Evolutionary conservation across 306 rosid genomes (phyloP), one percentile per base, ranked within the genome.

Genomic region (Canavalia ensiformis): DNA sequence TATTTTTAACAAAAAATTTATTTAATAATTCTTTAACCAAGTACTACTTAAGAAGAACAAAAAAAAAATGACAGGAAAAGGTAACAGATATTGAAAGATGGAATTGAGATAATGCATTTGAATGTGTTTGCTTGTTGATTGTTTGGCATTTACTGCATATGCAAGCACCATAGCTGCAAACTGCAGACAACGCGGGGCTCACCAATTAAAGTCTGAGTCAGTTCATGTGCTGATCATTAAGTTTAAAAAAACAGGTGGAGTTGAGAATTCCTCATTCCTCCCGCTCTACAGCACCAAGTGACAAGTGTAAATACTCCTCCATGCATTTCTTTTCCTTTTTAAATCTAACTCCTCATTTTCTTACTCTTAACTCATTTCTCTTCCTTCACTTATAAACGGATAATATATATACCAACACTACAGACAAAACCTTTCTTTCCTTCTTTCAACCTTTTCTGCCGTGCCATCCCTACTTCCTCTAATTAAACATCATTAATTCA

Each of bases 171-270:
- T 47, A 47, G 81, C 77, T 82, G 85, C 81, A 75, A 75, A 67
- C 58, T 84, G 75, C 84, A 75, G 74, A 60, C 82, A 79, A 13
- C 8, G 75, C 7, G 77, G 84, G 87, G 70, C 87, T 75, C 84
- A 80, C 84, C 58, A 72, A 68, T 84, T 75, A 60, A 84, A 69
- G 82, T 68, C 56, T 56, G 81, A 66, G 69, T 80, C 78, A 80
- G 50, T 84, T 84, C 87, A 80, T 80, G 84, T 80, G 87, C 79
- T 84, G 42, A 59, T 10, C 84, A 68, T 84, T 84, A 68, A 80
- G 63, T 84, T 75, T 49, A 84, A 68, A 77, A 55, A 18, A 18
- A 18, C 25, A 18, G 25, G 25, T 18, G 25, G 25, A 67, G 10
- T 78, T 37, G 10, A 84, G 50, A 71, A 42, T 33, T 44, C 39